Evolutionary conservation across 192 early-diverging fungal species (phyloP), one percentile per base, ranked within the genome.

Genomic region (Paraglomus occultum): DNA sequence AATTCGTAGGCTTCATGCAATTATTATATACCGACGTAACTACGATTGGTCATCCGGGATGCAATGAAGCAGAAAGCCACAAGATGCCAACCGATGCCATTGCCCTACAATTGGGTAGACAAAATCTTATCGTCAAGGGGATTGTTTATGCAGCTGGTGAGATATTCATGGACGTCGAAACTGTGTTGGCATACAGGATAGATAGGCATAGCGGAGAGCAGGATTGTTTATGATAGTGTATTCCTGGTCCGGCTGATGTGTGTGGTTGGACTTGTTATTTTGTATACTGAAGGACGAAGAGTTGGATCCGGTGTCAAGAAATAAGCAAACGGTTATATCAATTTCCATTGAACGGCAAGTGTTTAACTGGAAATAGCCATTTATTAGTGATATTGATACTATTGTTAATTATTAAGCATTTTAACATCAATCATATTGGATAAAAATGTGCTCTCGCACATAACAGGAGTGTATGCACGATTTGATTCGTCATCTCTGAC

Each of bases 171-270:
- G 81, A 86, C 70, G 60, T 82, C 14, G 82, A 74, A n/a, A 64
- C 67, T 12, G 75, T 80, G 74, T 67, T 76, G n/a, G 77, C 78
- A 43, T 50, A 57, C 15, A 68, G 83, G 49, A 76, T 79, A 0
- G 84, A 86, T 70, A 82, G 79, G 0, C 80, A 86, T 78, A 71
- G 84, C 8, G 84, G 82, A 6, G 80, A 79, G 8, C 76, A 73
- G 20, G 84, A 86, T 54, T 86, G 84, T 77, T 57, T 82, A 31
- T 71, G 82, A 40, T 86, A 80, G 61, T 82, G 79, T 83, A 42
- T 31, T 31, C 84, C 84, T 5, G 84, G 82, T 8, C 84, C 84
- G 1, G 71, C 79, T 15, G 84, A 86, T 62, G 75, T 77, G 17
- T 3, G 31, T 83, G 81, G 79, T 70, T 75, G 6, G 59, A 76